Evolutionary conservation across 768 basidiomycete genomes (phyloP).

Genomic region (Trametes cubensis): DNA sequence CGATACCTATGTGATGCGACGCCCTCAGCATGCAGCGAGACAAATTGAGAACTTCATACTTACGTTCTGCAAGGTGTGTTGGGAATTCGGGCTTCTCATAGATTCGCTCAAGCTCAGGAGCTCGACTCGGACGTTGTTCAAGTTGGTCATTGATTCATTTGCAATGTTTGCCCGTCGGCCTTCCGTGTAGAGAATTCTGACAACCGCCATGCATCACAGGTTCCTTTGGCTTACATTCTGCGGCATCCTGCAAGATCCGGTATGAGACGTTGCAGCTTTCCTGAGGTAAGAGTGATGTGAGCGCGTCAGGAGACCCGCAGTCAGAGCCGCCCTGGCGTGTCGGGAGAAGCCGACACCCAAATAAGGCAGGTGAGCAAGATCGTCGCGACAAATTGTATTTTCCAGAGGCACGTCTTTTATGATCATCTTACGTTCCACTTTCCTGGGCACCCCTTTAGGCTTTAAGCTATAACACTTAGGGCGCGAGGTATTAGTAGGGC

Average conservation of each 20-base stretch:
- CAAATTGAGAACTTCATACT: no score
- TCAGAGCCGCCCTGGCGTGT: background rate
- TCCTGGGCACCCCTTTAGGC: background rate
- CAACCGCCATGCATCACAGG: background rate
- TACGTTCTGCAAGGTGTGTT: no score
- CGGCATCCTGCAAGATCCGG: background rate
- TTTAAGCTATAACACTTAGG: background rate
- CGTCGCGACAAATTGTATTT: constrained; percentile 5
- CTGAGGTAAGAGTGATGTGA: constrained; percentile 1
- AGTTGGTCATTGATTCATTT: no score
- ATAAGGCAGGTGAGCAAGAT: constrained; percentile 10
- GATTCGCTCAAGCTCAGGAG: no score
- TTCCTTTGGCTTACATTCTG: background rate
- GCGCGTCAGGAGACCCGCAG: constrained; percentile 9
- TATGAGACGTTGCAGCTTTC: background rate
- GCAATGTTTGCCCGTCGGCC: background rate
- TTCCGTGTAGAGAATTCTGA: background rate
- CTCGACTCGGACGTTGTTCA: no score
- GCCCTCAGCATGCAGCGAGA: no score
- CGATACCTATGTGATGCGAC: no score
- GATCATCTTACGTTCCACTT: background rate
- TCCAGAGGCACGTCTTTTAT: background rate
- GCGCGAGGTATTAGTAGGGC: no score
- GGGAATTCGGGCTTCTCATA: no score
- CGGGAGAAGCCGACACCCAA: background rate